Evolutionary conservation across 2,329 filamentous ascomycete genomes (phyloP).

Genomic region (Hypoxylon sp.): DNA sequence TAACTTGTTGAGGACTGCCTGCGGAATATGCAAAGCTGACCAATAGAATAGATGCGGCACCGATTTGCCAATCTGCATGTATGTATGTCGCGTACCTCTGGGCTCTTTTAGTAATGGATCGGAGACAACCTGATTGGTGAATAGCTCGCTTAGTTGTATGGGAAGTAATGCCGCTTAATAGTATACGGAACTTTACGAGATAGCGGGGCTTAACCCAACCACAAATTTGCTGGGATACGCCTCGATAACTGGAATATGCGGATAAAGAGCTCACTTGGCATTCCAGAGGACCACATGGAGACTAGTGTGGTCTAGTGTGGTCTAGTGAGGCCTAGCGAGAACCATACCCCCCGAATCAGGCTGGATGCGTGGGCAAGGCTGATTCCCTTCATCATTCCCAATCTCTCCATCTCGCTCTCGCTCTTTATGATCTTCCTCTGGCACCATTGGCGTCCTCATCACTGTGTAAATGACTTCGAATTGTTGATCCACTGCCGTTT

Average conservation of each 20-base stretch:
- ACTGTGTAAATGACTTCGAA: slow-evolving; percentile 29
- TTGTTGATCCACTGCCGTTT: slow-evolving; percentile 20
- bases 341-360: slow-evolving; percentile 38
- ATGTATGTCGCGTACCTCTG: slow-evolving; percentile 6
- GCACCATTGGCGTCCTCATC: slow-evolving; percentile 33
- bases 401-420: slow-evolving; percentile 33
- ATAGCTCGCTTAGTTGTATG: slow-evolving; percentile 12
- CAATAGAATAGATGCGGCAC: slow-evolving; percentile 6
- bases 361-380: slow-evolving; percentile 19
- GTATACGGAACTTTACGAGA: background rate
- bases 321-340: slow-evolving; percentile 18
- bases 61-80: slow-evolving; percentile 10
- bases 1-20: slow-evolving; percentile 7
- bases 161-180: background rate
- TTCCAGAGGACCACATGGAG: background rate
- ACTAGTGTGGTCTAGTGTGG: slow-evolving; percentile 6
- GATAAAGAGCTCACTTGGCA: slow-evolving; percentile 18
- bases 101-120: slow-evolving; percentile 18
- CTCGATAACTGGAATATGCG: slow-evolving; percentile 15
- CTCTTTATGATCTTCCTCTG: slow-evolving; percentile 22
- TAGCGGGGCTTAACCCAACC: slow-evolving; percentile 1
- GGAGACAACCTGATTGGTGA: background rate
- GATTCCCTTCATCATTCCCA: slow-evolving; percentile 33
- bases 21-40: background rate
- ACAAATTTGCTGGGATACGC: background rate